Conservation (phyloP, 768 basidiomycete genomes). For the Amyloporia xantha region DNA sequence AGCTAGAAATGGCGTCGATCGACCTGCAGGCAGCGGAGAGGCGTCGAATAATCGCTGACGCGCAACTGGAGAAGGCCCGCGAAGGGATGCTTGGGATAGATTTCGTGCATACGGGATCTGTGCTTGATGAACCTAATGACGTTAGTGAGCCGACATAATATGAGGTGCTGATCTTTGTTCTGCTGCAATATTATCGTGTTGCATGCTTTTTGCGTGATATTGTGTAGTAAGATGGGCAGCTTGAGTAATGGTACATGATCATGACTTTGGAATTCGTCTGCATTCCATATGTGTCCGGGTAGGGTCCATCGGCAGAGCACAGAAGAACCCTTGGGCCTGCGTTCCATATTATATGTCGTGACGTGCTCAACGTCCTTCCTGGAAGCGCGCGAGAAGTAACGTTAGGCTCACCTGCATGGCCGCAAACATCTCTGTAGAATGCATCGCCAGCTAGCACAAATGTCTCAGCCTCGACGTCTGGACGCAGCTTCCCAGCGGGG, state of each 20-base stretch:
- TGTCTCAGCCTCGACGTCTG: neutral
- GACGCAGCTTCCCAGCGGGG: neutral
- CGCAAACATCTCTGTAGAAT: conserved; percentile 54
- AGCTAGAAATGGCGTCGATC: conserved; percentile 51
- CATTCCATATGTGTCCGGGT: conserved; percentile 62
- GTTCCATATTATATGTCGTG: neutral
- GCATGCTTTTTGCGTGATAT: too few relatives aligned
- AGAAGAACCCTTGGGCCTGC: conserved; percentile 63
- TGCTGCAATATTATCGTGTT: too few relatives aligned
- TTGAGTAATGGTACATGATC: neutral
- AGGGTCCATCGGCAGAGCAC: conserved; percentile 61
- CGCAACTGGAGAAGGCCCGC: conserved; percentile 56
- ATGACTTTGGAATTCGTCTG: conserved; percentile 47
- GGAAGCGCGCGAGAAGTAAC: neutral
- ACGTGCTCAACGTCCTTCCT: neutral
- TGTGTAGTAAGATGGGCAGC: neutral
- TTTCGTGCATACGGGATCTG: conserved; percentile 3
- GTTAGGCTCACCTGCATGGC: conserved; percentile 59
- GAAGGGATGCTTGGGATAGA: conserved; percentile 59
- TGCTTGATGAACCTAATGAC: neutral
- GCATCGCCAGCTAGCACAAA: conserved; percentile 47
- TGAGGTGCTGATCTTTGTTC: too few relatives aligned
- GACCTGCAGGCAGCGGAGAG: conserved; percentile 55
- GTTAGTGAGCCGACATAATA: too few relatives aligned
- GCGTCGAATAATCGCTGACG: conserved; percentile 50